Percentiles rank a stretch among this genome's conserved stretches.
Conservation (phyloP, 257 asterid genomes). For the Rubia yunnanensis region DNA sequence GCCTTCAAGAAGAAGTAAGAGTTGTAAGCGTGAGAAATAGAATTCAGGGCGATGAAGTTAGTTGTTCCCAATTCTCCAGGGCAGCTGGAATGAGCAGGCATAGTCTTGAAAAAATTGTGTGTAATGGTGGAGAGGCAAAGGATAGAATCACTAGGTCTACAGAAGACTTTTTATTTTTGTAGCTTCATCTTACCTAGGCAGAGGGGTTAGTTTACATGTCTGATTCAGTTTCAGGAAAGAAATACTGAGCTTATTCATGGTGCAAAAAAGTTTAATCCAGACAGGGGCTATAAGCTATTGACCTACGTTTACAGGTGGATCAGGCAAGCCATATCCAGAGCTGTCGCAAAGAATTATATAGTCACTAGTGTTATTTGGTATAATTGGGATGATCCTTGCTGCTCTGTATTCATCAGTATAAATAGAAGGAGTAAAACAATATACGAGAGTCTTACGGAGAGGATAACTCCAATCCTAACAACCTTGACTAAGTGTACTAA, state of each 20-base stretch:
- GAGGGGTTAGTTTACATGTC: constrained; percentile 53
- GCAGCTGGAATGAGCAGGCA: constrained; percentile 43
- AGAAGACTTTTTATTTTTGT: constrained; percentile 48
- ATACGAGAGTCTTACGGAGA: no score
- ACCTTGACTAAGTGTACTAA: no score
- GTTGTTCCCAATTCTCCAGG: constrained; percentile 41
- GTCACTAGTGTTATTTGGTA: no score
- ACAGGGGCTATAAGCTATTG: constrained; percentile 56
- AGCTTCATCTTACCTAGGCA: constrained; percentile 61
- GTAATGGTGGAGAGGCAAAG: constrained; percentile 50
- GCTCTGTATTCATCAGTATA: no score
- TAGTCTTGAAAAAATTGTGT: constrained; percentile 38
- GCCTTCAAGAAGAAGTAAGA: constrained; percentile 62
- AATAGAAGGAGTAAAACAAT: no score
- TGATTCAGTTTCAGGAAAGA: constrained; percentile 68
- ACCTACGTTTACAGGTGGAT: constrained; percentile 81
- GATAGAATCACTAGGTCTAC: constrained; percentile 39
- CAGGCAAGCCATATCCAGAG: constrained; percentile 50
- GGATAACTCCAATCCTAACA: no score
- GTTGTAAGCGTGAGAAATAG: constrained; percentile 21
- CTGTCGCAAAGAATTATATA: constrained; percentile 50
- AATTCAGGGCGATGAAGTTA: constrained; percentile 26
- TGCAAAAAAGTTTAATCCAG: constrained; percentile 51
- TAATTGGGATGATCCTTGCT: no score
- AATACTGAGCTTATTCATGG: constrained; percentile 59